Percentiles rank a stretch among this genome's conserved stretches.
Evolutionary conservation across 768 basidiomycete species (phyloP).

Genomic region (Lactarius pseudohatsudake): DNA sequence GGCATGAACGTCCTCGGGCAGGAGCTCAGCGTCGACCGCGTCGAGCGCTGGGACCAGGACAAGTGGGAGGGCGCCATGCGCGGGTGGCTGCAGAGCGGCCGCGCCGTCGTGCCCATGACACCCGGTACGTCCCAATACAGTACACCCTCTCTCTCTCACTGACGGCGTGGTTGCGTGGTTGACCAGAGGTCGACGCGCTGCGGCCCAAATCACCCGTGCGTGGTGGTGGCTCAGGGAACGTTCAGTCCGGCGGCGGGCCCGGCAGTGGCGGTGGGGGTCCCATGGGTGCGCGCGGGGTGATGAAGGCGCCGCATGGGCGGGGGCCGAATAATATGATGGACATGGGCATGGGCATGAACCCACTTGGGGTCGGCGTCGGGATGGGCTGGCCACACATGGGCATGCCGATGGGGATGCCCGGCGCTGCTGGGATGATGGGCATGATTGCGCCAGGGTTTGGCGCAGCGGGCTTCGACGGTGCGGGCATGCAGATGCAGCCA

Average conservation of each 20-base stretch:
- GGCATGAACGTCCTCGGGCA: constrained; percentile 33
- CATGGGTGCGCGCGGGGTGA: constrained; percentile 14
- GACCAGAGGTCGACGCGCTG: constrained; percentile 72
- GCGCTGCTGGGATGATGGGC: constrained; percentile 29
- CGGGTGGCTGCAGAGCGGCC: constrained; percentile 45
- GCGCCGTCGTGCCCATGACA: constrained; percentile 64
- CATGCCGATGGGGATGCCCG: constrained; percentile 28
- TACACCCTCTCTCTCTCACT: not conserved
- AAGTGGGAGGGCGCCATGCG: constrained; percentile 64
- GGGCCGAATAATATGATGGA: constrained; percentile 31
- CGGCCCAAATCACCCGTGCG: constrained; percentile 83
- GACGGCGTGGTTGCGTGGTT: not conserved
- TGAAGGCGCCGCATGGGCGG: constrained; percentile 32
- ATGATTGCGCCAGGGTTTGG: constrained; percentile 18
- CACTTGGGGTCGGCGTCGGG: constrained; percentile 32
- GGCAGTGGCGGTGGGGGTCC: constrained; percentile 22
- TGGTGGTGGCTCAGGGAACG: constrained; percentile 35
- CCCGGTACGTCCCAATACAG: constrained; percentile 36
- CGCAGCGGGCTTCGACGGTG: constrained; percentile 2
- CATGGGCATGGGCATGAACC: constrained; percentile 21
- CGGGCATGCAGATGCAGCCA: constrained; percentile 10
- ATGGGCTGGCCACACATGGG: constrained; percentile 32
- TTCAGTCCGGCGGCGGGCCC: constrained; percentile 16
- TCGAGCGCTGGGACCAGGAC: constrained; percentile 58
- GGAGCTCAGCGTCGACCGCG: constrained; percentile 31